Percentiles rank a stretch among this genome's conserved stretches.
Conservation (phyloP, 345 rosid genomes). For the Cardamine occulta region DNA sequence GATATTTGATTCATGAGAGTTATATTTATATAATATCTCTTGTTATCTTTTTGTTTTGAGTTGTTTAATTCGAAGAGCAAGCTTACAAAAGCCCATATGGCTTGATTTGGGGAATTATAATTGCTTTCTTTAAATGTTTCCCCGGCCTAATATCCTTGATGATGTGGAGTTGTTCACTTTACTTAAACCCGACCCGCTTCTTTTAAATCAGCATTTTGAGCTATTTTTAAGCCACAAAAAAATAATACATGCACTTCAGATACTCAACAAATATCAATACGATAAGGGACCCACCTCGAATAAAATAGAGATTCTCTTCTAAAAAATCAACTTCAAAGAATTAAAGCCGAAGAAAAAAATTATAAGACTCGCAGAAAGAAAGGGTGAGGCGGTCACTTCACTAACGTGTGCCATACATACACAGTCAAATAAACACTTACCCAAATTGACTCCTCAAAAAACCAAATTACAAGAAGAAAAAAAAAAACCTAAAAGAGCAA, state of each 20-base stretch:
- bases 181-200: not conserved
- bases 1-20: not conserved
- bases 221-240: not conserved
- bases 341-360: not conserved
- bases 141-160: not conserved
- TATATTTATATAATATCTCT: not conserved
- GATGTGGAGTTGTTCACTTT: not conserved
- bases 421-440: slow-evolving; percentile 10
- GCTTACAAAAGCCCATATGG: slow-evolving; percentile 5
- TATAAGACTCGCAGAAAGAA: slow-evolving; percentile 17
- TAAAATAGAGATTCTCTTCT: slow-evolving; percentile 27
- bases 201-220: not conserved
- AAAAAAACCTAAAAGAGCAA: slow-evolving; percentile 31
- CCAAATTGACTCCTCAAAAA: slow-evolving; percentile 8
- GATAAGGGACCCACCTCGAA: slow-evolving; percentile 21
- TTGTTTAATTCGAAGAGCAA: not conserved
- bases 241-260: not conserved
- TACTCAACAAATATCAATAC: slow-evolving; percentile 6
- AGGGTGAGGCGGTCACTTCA: slow-evolving; percentile 29
- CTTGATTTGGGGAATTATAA: not conserved
- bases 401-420: slow-evolving; percentile 35
- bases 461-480: not conserved
- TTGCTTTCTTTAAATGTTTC: not conserved
- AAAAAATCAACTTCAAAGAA: not conserved
- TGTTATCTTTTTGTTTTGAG: not conserved